These are phyloP conservation scores for Pseudogymnoascus sp. DNA, from an alignment of 2,329 filamentous ascomycete species.

Conservation along the genomic window DNA sequence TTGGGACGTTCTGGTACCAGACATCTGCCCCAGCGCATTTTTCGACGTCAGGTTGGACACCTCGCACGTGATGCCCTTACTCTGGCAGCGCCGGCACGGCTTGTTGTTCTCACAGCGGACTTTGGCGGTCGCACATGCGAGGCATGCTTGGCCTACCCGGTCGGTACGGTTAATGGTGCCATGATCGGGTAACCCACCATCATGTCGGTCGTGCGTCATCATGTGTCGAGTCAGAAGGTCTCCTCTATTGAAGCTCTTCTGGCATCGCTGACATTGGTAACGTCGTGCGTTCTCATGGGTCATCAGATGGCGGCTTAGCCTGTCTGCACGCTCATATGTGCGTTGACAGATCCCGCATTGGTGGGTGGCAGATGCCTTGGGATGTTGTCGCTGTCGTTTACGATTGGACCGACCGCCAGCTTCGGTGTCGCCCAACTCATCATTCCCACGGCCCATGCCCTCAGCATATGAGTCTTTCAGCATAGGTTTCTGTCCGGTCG, in stretches of 20 bases:
- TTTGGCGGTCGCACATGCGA: conserved; percentile 17
- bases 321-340: conserved; percentile 19
- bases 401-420: neutral
- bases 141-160: conserved; percentile 16
- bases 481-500: neutral
- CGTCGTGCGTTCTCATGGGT: conserved; percentile 21
- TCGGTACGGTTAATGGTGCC: conserved; percentile 10
- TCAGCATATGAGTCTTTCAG: neutral
- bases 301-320: conserved; percentile 13
- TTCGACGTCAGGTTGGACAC: neutral
- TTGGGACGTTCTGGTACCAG: neutral
- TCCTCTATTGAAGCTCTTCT: conserved; percentile 20
- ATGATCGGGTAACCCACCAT: neutral
- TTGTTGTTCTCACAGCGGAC: conserved; percentile 20
- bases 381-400: neutral
- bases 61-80: conserved; percentile 15
- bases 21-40: neutral
- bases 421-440: neutral
- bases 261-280: conserved; percentile 16
- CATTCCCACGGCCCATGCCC: neutral
- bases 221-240: conserved; percentile 18
- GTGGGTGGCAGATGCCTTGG: neutral
- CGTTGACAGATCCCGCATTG: conserved; percentile 17
- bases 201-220: conserved; percentile 14
- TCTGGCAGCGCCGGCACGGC: conserved; percentile 17